These are phyloP conservation scores for Podospora australis DNA, from an alignment of 495 filamentous ascomycete genomes.

Conservation along the genomic window DNA sequence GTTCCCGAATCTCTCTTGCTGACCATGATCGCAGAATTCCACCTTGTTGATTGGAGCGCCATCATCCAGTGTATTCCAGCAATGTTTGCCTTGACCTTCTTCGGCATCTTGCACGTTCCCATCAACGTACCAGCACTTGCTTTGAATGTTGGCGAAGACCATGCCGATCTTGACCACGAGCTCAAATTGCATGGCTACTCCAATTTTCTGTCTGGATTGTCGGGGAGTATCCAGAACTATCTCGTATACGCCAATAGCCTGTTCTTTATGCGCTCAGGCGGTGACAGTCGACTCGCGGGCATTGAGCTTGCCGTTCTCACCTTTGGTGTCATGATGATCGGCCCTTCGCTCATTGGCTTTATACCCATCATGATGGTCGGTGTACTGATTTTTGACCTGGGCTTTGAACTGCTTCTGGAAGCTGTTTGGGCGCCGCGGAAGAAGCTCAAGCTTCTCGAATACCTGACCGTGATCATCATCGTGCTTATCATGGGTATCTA, in stretches of 20 bases:
- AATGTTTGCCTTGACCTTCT: slow-evolving; percentile 97
- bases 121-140: slow-evolving; percentile 95
- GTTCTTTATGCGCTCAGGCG: slow-evolving; percentile 89
- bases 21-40: slow-evolving; percentile 13
- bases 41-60: slow-evolving; percentile 60
- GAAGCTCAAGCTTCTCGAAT: slow-evolving; percentile 78
- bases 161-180: slow-evolving; percentile 84
- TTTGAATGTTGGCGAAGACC: slow-evolving; percentile 82
- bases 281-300: slow-evolving; percentile 77
- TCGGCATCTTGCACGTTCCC: slow-evolving; percentile 91
- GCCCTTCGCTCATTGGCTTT: slow-evolving; percentile 81
- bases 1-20: background rate
- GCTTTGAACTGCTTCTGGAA: slow-evolving; percentile 82
- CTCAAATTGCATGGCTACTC: slow-evolving; percentile 89
- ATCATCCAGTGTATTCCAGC: slow-evolving; percentile 76
- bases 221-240: slow-evolving; percentile 95
- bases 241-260: slow-evolving; percentile 93
- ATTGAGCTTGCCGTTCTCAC: slow-evolving; percentile 79
- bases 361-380: slow-evolving; percentile 97
- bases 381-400: slow-evolving; percentile 85
- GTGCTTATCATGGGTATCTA: slow-evolving; percentile 92
- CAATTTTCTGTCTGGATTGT: slow-evolving; percentile 78
- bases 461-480: slow-evolving; percentile 86
- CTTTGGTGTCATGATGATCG: slow-evolving; percentile 70
- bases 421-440: slow-evolving; percentile 83